phyloP scores from a whole-genome alignment of 192 early-diverging fungal genomes.

The Backusella tuberculispora region DNA sequence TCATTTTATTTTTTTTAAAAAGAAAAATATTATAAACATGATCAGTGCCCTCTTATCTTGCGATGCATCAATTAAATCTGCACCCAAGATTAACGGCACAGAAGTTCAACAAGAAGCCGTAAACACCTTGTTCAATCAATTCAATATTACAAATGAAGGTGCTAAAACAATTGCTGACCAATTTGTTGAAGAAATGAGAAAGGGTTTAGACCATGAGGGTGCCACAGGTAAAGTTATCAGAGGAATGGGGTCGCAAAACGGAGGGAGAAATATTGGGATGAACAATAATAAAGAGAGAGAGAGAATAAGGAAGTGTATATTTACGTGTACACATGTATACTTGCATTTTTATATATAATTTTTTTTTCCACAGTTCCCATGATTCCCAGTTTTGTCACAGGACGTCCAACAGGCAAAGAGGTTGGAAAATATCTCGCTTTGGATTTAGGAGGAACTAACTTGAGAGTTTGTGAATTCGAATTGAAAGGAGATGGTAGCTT shows the following conservation, averaged over 20 bases:
- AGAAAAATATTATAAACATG: neutral
- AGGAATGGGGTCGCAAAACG: neutral
- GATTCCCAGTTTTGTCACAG: constrained; percentile 88
- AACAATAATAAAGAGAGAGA: neutral
- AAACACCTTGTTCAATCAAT: neutral
- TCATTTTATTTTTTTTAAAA: neutral
- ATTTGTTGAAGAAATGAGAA: constrained; percentile 40
- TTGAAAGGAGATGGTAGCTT: constrained; percentile 76
- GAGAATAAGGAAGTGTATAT: neutral
- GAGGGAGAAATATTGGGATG: neutral
- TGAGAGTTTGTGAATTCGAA: constrained; percentile 87
- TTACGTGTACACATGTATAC: neutral
- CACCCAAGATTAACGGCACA: neutral
- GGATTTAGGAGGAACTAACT: constrained; percentile 95
- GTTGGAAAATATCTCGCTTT: constrained; percentile 87
- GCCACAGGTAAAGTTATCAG: constrained; percentile 35
- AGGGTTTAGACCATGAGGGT: constrained; percentile 35
- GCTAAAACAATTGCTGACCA: constrained; percentile 31
- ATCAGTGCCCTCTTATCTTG: neutral
- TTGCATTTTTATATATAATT: constrained; percentile 1
- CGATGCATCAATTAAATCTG: neutral
- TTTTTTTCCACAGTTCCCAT: constrained; percentile 56
- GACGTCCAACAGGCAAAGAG: constrained; percentile 86
- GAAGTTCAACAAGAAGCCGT: constrained; percentile 2
- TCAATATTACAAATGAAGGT: neutral